Evolutionary conservation across 306 rosid genomes (phyloP), one percentile per base, ranked within the genome.

Genomic region (Rosa persica): DNA sequence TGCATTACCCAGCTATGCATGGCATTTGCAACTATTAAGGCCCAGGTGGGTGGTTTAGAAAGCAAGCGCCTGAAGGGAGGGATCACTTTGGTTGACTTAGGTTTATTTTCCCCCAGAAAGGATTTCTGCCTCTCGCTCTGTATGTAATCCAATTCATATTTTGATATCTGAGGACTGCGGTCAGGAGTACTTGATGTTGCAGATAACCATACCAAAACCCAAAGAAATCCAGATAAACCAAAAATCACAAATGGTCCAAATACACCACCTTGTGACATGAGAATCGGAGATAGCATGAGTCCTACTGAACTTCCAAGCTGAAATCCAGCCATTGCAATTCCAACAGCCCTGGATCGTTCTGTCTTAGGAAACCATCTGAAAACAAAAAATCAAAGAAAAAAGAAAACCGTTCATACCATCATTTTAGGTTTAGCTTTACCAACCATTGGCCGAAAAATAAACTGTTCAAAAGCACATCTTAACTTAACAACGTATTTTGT

Each of bases 1-100:
- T 60, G 77, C 75, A 83, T 84, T 92, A 95, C 98, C 98, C 98
- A 95, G 85, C 99, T 95, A 80, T 95, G 99, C 98, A 95, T 91
- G 85, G 97, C 71, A 81, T 95, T 95, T 83, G 98, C 98, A 83
- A 89, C 46, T 48, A 95, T 88, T 49, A 95, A 79, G 88, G 98
- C 86, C 98, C 98, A 95, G 77, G 98, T 91, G 43, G 98, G 98
- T 85, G 76, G 34, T 87, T 91, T 95, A 75, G 96, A 95, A 73
- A 95, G 98, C 87, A 92, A 80, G 84, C 91, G 90, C 76, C 89
- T 79, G 79, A 95, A 95, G 57, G 98, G 98, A 82, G 99, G 99
- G 67, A 87, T 83, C 78, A 77, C 86, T 78, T 85, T 89, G 42
- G 84, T 83, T 76, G 85, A 80, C 83, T 82, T 91, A 48, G 96